Evolutionary conservation across 1,139 yeast genomes (phyloP), one percentile per base, ranked within the genome.

Genomic region (Geotrichum klebahnii): DNA sequence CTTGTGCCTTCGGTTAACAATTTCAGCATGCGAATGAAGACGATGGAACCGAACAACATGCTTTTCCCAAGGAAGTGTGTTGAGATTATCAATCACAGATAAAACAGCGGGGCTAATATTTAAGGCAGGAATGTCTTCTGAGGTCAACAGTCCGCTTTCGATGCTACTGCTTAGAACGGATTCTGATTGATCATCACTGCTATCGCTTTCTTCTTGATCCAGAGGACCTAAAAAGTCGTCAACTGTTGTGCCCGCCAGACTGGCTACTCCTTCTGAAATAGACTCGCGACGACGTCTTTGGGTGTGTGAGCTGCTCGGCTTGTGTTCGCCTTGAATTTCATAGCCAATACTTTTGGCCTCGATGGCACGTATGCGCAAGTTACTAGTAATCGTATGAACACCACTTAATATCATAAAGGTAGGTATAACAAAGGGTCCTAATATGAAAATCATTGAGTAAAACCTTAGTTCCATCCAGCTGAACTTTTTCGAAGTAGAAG

Each of bases 61-160:
- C 51, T 66, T 67, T n/a, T 58, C 50, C 69, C 69, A 67, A 2
- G 55, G 53, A 29, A 66, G 52, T 22, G 31, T 34, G 51, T 65
- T 67, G 40, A 66, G 53, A 24, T 50, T 42, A 2, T 46, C 55
- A 12, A 54, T 38, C 38, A 59, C 54, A 10, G 33, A 31, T 17
- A 28, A 10, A 1, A 39, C 52, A 14, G 19, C 16, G 6, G 44
- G 37, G 10, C 36, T 16, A 31, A 44, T 4, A 17, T 20, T 22
- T 1, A 39, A 33, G 17, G 22, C 41, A 14, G 40, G 29, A 14
- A 29, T 19, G 22, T 17, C 34, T 10, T 20, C 24, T 3, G 45
- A n/a, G 9, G 36, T 38, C 8, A 48, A 16, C 2, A 35, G 26
- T 17, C 26, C 38, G 4, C 31, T 33, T 6, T 32, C 38, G 20